Base-by-base conservation (phyloP, 768 basidiomycete genomes). In the Russula sp. region DNA sequence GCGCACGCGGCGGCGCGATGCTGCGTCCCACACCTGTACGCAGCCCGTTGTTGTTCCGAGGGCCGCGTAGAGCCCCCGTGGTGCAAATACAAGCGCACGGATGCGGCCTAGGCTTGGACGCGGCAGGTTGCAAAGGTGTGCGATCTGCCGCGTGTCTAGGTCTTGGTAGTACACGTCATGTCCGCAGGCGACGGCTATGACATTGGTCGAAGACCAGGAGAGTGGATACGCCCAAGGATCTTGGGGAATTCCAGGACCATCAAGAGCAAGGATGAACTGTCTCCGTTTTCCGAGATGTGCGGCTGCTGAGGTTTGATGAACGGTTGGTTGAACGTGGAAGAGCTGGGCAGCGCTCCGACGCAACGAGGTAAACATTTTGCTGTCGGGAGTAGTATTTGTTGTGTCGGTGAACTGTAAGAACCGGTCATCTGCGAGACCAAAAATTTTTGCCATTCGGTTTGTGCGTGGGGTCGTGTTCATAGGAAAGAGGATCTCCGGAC, bases 401-500 rank as follows among this genome's bases (percentile, higher is more conserved):
- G 74, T 74, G 40, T 84, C 81, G 45, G 77, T 75, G 70, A 78
- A 87, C 52, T 76, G 81, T 58, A 87, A 74, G 35, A 87, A 70
- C 20, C 80, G 78, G 62, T 83, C 82, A 66, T 82, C 82, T 8
- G 80, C 67, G 42, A 87, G 77, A 8, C 86, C 86, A 49, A 87
- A 84, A 31, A 81, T 75, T 66, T 81, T 81, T 67, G 84, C 82
- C 50, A 87, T 84, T 22, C 86, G 81, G 58, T 79, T 82, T n/a
- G 86, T 85, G 18, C 86, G 82, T 13, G 86, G 86, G 1, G 85
- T 87, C 40, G 76, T 79, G 59, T 83, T 80, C 51, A 88, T 79
- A 4, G 86, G 85, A 8, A 85, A 69, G 10, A 77, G 71, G 7
- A 72, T 72, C 49, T 81, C 79, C 6, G 82, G 81, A 16, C 83